These are phyloP conservation scores for Phytopythium vexans DNA, from an alignment of 352 stramenopile genomes.

Conservation along the genomic window DNA sequence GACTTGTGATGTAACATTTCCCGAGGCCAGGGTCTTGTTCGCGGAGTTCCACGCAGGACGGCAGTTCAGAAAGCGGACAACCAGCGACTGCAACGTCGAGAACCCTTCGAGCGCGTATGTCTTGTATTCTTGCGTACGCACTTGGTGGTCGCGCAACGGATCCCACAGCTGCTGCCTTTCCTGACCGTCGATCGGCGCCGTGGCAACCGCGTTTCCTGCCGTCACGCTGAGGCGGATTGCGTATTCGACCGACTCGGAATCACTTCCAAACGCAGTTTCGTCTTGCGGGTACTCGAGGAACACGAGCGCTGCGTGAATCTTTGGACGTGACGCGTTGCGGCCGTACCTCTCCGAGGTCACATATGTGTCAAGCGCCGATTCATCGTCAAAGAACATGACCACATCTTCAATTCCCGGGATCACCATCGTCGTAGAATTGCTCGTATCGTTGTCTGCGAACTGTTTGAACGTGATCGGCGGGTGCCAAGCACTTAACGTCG, in stretches of 20 bases:
- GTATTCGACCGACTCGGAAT: conserved; percentile 24
- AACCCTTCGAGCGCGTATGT: conserved; percentile 41
- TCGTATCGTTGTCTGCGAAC: conserved; percentile 2
- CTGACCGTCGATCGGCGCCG: conserved; percentile 1
- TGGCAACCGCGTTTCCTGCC: conserved; percentile 9
- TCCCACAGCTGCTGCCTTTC: conserved; percentile 13
- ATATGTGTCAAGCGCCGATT: conserved; percentile 31
- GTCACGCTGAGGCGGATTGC: conserved; percentile 33
- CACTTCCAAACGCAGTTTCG: conserved; percentile 16
- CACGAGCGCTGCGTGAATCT: conserved; percentile 46
- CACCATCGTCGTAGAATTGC: conserved; percentile 3
- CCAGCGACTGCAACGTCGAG: conserved; percentile 43
- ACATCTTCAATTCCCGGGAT: conserved; percentile 37
- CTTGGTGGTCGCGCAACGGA: conserved; percentile 10
- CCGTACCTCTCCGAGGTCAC: conserved; percentile 29
- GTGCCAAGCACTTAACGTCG: conserved; percentile 36
- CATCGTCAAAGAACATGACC: conserved; percentile 32
- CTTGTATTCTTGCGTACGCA: conserved; percentile 15
- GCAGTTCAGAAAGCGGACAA: conserved; percentile 38
- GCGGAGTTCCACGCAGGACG: conserved; percentile 31
- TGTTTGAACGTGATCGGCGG: conserved; percentile 23
- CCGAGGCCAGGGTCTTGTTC: conserved; percentile 3
- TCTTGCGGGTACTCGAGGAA: conserved; percentile 24
- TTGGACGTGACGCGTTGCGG: conserved; percentile 16
- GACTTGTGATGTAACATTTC: neutral